A percentile compares a stretch with the other conserved stretches of the same genome.
Evolutionary conservation across 2,329 filamentous ascomycete genomes (phyloP).

Genomic region (Colletotrichum cuscutae): DNA sequence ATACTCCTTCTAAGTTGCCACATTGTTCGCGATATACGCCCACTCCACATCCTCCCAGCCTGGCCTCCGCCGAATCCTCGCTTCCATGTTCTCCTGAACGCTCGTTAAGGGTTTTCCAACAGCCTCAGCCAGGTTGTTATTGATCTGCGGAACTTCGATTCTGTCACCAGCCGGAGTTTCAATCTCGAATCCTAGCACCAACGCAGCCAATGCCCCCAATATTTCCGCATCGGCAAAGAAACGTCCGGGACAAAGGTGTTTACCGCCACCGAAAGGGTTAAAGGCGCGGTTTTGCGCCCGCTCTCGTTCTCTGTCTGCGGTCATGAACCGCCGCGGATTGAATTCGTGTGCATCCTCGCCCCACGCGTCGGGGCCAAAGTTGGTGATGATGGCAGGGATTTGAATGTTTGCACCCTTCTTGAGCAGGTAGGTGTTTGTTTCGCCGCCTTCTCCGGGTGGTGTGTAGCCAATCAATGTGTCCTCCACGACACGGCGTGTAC

Average conservation of each 20-base stretch:
- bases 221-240: slow-evolving; percentile 46
- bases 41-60: slow-evolving; percentile 24
- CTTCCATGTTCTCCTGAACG: slow-evolving; percentile 11
- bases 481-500: slow-evolving; percentile 17
- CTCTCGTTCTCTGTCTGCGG: slow-evolving; percentile 36
- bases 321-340: slow-evolving; percentile 40
- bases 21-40: slow-evolving; percentile 3
- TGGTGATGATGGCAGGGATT: slow-evolving; percentile 40
- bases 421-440: neutral
- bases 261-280: slow-evolving; percentile 47
- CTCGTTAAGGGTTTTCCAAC: slow-evolving; percentile 10
- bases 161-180: slow-evolving; percentile 27
- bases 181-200: slow-evolving; percentile 40
- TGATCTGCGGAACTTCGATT: slow-evolving; percentile 8
- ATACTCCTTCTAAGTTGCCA: neutral
- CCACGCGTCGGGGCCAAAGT: slow-evolving; percentile 39
- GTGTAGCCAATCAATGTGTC: slow-evolving; percentile 17
- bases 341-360: slow-evolving; percentile 39
- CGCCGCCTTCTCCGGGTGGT: neutral
- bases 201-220: slow-evolving; percentile 37
- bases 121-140: slow-evolving; percentile 19
- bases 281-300: slow-evolving; percentile 37
- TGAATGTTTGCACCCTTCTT: slow-evolving; percentile 35
- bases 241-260: slow-evolving; percentile 46
- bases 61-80: slow-evolving; percentile 6